phyloP scores from a whole-genome alignment of 2,329 filamentous ascomycete species.

The Biscogniauxia mediterranea region DNA sequence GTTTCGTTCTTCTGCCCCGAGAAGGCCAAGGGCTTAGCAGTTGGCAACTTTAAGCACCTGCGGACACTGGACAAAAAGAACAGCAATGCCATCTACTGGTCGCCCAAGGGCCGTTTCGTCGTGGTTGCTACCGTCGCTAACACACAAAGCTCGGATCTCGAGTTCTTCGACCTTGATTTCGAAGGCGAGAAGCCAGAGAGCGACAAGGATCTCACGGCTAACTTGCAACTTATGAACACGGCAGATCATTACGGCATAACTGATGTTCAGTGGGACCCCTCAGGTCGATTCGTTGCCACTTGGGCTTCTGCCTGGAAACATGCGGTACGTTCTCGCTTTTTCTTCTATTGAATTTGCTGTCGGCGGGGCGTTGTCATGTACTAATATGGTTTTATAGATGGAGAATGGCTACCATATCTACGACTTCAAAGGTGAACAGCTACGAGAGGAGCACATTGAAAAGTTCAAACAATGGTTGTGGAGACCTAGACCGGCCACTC shows the following conservation, averaged over 20 bases:
- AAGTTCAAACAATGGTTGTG: slow-evolving; percentile 98
- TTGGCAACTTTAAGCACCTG: slow-evolving; percentile 95
- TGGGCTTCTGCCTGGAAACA: slow-evolving; percentile 97
- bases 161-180: slow-evolving; percentile 97
- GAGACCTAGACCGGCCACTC: slow-evolving; percentile 87
- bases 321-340: slow-evolving; percentile 59
- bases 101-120: slow-evolving; percentile 90
- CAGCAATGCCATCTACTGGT: slow-evolving; percentile 99
- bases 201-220: slow-evolving; percentile 92
- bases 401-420: slow-evolving; percentile 99
- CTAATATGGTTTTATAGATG: slow-evolving; percentile 62
- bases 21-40: slow-evolving; percentile 76
- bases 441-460: slow-evolving; percentile 88
- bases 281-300: slow-evolving; percentile 88
- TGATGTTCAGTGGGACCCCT: slow-evolving; percentile 97
- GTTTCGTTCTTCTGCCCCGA: slow-evolving; percentile 97
- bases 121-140: slow-evolving; percentile 91
- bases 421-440: slow-evolving; percentile 86
- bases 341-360: background rate
- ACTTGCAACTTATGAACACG: slow-evolving; percentile 90
- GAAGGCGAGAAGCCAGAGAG: slow-evolving; percentile 93
- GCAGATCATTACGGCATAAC: slow-evolving; percentile 97
- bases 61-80: slow-evolving; percentile 98
- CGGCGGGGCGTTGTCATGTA: background rate
- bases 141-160: slow-evolving; percentile 89